phyloP scores from a whole-genome alignment of 2,329 filamentous ascomycete genomes.

The Botrytis tulipae region DNA sequence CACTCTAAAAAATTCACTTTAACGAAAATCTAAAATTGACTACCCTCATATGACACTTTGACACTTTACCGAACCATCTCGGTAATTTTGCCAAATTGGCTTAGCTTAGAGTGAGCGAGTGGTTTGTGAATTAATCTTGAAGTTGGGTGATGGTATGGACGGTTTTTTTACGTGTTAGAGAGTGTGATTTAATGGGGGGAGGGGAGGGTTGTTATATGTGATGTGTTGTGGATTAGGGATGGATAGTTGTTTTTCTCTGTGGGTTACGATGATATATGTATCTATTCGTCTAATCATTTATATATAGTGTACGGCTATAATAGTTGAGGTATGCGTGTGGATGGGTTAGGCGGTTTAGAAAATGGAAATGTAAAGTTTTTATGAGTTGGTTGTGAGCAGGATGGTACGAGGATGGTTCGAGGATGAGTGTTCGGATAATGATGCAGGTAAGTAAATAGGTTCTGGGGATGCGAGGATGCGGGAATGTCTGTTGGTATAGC shows the following conservation, averaged over 20 bases:
- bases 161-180: accelerated
- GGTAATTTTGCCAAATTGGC: not conserved
- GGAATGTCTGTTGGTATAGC: not conserved
- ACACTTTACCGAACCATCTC: not conserved
- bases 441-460: too few species aligned
- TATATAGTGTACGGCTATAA: accelerated
- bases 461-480: not conserved
- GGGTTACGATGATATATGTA: not conserved
- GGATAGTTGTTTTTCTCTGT: accelerated
- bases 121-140: not conserved
- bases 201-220: not conserved
- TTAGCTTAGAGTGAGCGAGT: not conserved
- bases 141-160: not conserved
- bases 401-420: not conserved
- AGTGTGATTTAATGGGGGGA: not conserved
- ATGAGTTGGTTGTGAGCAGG: not conserved
- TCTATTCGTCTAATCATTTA: not conserved
- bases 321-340: accelerated
- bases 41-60: not conserved
- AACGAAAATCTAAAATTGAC: not conserved
- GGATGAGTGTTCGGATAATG: too few species aligned
- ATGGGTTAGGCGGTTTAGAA: accelerated
- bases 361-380: not conserved
- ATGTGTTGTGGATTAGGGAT: not conserved
- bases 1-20: not conserved